phyloP scores from a whole-genome alignment of 306 rosid genomes.

The Prunus kanzakura region DNA sequence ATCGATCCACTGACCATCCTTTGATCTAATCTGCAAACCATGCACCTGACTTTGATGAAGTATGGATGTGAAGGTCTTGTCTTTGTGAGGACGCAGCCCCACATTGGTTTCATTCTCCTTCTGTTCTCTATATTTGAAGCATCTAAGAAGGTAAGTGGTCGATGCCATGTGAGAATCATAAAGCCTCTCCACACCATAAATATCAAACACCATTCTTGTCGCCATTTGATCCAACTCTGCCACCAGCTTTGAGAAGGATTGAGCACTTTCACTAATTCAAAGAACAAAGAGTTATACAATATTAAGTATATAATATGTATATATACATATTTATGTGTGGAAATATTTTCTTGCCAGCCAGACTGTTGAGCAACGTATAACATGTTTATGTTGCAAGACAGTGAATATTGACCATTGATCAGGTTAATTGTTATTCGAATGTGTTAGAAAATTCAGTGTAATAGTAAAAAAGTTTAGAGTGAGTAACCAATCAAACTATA shows the following conservation, averaged over 20 bases:
- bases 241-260: constrained; percentile 25
- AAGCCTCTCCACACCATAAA: constrained; percentile 30
- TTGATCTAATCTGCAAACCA: constrained; percentile 33
- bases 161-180: constrained; percentile 16
- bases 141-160: constrained; percentile 29
- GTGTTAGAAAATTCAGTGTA: too few species aligned
- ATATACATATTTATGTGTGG: too few species aligned
- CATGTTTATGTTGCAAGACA: too few species aligned
- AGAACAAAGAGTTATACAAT: background rate
- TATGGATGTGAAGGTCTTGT: constrained; percentile 32
- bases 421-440: too few species aligned
- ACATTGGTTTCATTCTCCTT: constrained; percentile 16
- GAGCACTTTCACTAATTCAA: constrained; percentile 22
- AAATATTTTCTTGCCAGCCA: too few species aligned
- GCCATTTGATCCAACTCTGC: constrained; percentile 22
- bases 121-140: constrained; percentile 24
- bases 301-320: too few species aligned
- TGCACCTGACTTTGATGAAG: constrained; percentile 27
- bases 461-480: too few species aligned
- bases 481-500: background rate
- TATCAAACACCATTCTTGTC: constrained; percentile 39
- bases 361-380: too few species aligned
- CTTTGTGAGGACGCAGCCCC: constrained; percentile 33
- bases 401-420: too few species aligned
- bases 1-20: constrained; percentile 33